These are phyloP conservation scores for Gardenia jasminoides DNA, from an alignment of 257 asterid species.

Conservation along the genomic window DNA sequence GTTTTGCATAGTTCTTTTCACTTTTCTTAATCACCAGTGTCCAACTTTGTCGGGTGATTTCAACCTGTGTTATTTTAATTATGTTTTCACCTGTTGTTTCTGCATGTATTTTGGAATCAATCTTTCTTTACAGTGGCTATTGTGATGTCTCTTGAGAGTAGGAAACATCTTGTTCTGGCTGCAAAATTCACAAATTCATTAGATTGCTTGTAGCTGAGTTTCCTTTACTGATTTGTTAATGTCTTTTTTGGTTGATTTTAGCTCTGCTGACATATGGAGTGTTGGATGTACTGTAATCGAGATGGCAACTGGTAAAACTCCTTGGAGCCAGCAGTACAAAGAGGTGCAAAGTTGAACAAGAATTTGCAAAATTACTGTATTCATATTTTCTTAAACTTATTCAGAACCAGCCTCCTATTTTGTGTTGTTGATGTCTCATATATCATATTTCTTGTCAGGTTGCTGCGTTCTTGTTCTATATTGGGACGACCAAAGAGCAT, in stretches of 20 bases:
- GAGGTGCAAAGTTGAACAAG: conserved; percentile 22
- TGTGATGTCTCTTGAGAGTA: not conserved
- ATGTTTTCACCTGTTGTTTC: not conserved
- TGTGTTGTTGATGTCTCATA: not conserved
- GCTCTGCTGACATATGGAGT: conserved; percentile 47
- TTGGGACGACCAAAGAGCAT: conserved; percentile 38
- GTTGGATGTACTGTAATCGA: conserved; percentile 43
- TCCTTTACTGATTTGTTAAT: not conserved
- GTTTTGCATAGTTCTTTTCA: not conserved
- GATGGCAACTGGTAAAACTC: conserved; percentile 43
- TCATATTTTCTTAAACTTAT: not conserved
- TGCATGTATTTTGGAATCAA: not conserved
- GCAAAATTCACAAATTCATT: not conserved
- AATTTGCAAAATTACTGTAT: not conserved
- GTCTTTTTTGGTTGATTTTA: not conserved
- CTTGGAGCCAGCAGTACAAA: conserved; percentile 35
- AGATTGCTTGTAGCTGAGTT: not conserved
- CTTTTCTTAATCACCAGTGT: not conserved
- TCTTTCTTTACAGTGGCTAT: not conserved
- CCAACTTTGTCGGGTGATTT: not conserved
- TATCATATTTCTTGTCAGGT: conserved; percentile 19
- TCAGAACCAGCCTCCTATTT: not conserved
- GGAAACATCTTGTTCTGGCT: not conserved
- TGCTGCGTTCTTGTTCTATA: conserved; percentile 35
- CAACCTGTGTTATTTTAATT: not conserved